Percentiles rank a stretch among this genome's conserved stretches.
phyloP scores from a whole-genome alignment of 2,329 filamentous ascomycete species.

The Monilinia aucupariae region DNA sequence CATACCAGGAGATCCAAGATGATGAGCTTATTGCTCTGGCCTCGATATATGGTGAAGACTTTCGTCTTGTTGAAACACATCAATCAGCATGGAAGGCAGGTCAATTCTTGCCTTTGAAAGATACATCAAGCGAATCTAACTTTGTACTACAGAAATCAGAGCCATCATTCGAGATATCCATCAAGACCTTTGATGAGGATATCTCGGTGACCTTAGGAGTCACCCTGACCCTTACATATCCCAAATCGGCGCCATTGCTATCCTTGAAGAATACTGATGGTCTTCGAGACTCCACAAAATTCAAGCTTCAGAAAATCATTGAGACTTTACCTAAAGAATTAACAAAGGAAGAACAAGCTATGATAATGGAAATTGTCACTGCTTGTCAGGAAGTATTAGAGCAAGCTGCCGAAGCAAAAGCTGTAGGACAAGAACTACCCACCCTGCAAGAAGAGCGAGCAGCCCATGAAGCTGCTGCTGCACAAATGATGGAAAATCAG shows the following conservation, averaged over 20 bases:
- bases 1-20: conserved; percentile 80
- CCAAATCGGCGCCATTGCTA: conserved; percentile 72
- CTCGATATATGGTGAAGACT: conserved; percentile 88
- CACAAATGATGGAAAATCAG: conserved; percentile 49
- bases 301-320: conserved; percentile 61
- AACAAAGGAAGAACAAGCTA: conserved; percentile 49
- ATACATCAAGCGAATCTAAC: conserved; percentile 1
- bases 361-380: conserved; percentile 44
- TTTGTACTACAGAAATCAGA: conserved; percentile 60
- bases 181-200: conserved; percentile 69
- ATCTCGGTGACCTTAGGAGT: conserved; percentile 68
- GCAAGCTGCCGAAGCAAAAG: conserved; percentile 74
- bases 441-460: conserved; percentile 87
- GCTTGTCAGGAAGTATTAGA: conserved; percentile 67
- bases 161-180: conserved; percentile 72
- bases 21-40: conserved; percentile 82
- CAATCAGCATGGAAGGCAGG: conserved; percentile 78
- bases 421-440: conserved; percentile 69
- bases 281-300: conserved; percentile 64
- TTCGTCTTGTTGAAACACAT: conserved; percentile 64
- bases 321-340: conserved; percentile 51
- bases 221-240: conserved; percentile 83
- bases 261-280: conserved; percentile 58
- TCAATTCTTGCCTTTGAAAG: not conserved
- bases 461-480: conserved; percentile 69